Evolutionary conservation across 257 asterid genomes (phyloP).

Genomic region (Solanum appendiculatum): DNA sequence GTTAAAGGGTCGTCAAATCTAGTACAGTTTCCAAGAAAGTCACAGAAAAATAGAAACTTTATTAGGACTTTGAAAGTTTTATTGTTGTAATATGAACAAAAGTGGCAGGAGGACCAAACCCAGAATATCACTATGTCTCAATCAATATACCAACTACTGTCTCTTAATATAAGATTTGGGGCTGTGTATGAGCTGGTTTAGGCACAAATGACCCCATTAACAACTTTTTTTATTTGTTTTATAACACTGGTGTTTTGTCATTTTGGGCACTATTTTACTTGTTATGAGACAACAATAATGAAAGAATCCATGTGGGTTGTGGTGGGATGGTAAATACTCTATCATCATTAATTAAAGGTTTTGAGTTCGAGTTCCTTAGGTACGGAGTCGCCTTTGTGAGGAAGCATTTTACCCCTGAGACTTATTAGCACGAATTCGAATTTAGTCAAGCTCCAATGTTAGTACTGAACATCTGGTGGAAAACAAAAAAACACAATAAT

Average conservation of each 20-base stretch:
- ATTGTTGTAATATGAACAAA: background rate
- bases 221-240: background rate
- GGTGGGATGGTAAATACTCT: no score
- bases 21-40: background rate
- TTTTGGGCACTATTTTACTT: background rate
- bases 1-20: background rate
- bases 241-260: background rate
- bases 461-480: no score
- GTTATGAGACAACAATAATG: background rate
- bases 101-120: background rate
- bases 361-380: no score
- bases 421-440: no score
- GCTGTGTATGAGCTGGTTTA: background rate
- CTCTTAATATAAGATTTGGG: background rate
- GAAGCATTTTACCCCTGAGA: no score
- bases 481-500: no score
- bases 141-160: background rate
- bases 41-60: background rate
- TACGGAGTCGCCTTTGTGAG: no score
- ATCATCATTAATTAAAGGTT: no score
- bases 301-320: no score
- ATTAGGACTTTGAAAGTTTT: background rate
- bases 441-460: no score
- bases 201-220: background rate
- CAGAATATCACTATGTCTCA: background rate